Conservation (phyloP, 2,329 filamentous ascomycete species). For the Apiospora marii region DNA sequence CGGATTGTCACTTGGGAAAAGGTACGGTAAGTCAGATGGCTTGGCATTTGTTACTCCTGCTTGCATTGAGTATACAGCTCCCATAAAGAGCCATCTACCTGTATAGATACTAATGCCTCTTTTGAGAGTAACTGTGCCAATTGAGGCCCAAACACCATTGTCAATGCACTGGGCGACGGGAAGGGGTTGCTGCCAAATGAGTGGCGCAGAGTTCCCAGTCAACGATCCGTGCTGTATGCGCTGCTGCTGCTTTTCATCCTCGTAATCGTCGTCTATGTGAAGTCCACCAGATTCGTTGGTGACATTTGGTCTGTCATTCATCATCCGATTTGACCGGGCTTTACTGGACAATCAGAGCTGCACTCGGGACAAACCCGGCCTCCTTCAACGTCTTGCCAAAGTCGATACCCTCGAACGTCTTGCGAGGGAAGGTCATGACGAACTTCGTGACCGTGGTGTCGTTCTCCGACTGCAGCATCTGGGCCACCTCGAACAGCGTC, state of each 20-base stretch:
- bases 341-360: slow-evolving; percentile 80
- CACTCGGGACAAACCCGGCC: slow-evolving; percentile 87
- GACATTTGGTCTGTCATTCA: slow-evolving; percentile 9
- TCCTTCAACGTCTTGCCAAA: slow-evolving; percentile 94
- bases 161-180: slow-evolving; percentile 15
- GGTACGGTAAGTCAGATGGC: not conserved
- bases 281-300: not conserved
- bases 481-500: slow-evolving; percentile 90
- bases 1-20: no score
- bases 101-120: not conserved
- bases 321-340: not conserved
- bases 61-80: not conserved
- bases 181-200: no score
- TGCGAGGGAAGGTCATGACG: slow-evolving; percentile 85
- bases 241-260: no score
- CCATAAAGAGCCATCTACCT: not conserved
- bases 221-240: no score
- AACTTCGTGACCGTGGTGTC: slow-evolving; percentile 78
- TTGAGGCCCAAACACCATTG: slow-evolving; percentile 22
- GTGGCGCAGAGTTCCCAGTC: no score
- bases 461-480: slow-evolving; percentile 75
- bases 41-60: not conserved
- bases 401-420: slow-evolving; percentile 77
- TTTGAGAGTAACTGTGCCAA: not conserved
- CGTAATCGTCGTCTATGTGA: no score